Evolutionary conservation across 805 yeast genomes (phyloP).

Genomic region (Scheffersomyces stipitis): DNA sequence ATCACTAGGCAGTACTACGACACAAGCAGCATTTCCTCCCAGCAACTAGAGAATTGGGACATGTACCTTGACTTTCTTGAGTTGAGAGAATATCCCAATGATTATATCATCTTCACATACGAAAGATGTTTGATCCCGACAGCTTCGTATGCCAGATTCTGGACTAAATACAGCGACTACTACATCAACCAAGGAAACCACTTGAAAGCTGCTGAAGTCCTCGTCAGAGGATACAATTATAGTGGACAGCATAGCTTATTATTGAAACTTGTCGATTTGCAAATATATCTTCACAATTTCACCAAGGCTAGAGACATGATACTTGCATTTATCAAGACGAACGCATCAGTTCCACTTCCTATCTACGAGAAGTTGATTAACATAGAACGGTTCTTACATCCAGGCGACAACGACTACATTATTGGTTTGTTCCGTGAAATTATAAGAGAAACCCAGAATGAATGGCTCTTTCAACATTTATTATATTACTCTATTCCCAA

Average conservation of each 20-base stretch:
- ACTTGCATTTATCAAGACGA: conserved; percentile 23
- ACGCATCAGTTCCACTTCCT: conserved; percentile 28
- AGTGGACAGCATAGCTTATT: conserved; percentile 28
- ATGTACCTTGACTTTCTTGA: conserved; percentile 58
- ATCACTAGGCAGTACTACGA: conserved; percentile 38
- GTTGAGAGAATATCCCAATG: conserved; percentile 22
- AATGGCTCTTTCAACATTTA: conserved; percentile 35
- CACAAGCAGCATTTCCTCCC: conserved; percentile 30
- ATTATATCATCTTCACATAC: conserved; percentile 33
- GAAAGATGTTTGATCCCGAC: conserved; percentile 50
- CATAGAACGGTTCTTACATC: conserved; percentile 36
- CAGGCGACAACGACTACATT: conserved; percentile 23
- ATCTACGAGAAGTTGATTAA: conserved; percentile 43
- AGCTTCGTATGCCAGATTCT: conserved; percentile 45
- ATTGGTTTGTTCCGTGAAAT: conserved; percentile 26
- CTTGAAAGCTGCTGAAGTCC: conserved; percentile 38
- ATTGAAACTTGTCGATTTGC: conserved; percentile 45
- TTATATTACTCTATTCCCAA: conserved; percentile 21
- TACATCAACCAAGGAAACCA: conserved; percentile 24
- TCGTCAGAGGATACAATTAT: conserved; percentile 35
- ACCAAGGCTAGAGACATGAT: conserved; percentile 38
- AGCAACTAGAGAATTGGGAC: conserved; percentile 60
- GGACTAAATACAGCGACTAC: conserved; percentile 52
- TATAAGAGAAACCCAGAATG: conserved; percentile 31
- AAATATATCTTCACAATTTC: conserved; percentile 35